Base-by-base conservation (phyloP, 2,329 filamentous ascomycete species). In the Plectosphaerella cucumerina region DNA sequence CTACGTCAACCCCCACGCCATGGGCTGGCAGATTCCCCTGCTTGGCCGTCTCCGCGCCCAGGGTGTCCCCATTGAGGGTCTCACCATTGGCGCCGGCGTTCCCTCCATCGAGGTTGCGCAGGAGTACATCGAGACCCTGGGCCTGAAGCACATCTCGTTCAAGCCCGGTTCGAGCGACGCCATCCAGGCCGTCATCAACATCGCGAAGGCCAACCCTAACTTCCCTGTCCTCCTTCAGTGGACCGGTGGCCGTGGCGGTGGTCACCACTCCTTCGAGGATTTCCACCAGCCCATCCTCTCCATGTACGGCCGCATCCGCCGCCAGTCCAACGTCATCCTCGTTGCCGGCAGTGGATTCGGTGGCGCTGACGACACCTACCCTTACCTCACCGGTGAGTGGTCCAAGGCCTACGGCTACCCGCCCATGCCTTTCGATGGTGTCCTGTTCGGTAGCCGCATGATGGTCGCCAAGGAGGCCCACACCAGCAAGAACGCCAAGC, bases 221-320 rank as follows among this genome's bases (percentile, higher is more conserved):
- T 96, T 97, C 78, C 92, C 92, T n/a, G 82, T 96, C 48, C 84
- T 96, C 49, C 75, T 96, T 55, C 92, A 97, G 71, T 97, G 92
- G 92, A 97, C 92, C 53, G 92, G 92, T 65, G 92, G 92, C 39
- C 87, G 92, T 70, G 92, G 91, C 58, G 92, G 92, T 74, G 92
- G 92, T 51, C 92, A 96, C 69, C 92, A 97, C 74, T 96, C 91
- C 1, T 96, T 86, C 56, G 92, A 97, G 68, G 92, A 97, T 68
- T 96, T 97, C 79, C 92, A 96, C 69, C 86, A 92, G 63, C 92
- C 92, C 5, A 86, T 97, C 43, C 75, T 97, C 8, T 85, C 90
- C 62, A 95, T 96, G 89, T 97, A 97, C 67, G 83, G 85, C 59
- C 86, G 91, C 51, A 91, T 97, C 58, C 84, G 92, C 64, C 85